These are phyloP conservation scores for Penicillium coffeae DNA, from an alignment of 495 filamentous ascomycete species.

Conservation along the genomic window DNA sequence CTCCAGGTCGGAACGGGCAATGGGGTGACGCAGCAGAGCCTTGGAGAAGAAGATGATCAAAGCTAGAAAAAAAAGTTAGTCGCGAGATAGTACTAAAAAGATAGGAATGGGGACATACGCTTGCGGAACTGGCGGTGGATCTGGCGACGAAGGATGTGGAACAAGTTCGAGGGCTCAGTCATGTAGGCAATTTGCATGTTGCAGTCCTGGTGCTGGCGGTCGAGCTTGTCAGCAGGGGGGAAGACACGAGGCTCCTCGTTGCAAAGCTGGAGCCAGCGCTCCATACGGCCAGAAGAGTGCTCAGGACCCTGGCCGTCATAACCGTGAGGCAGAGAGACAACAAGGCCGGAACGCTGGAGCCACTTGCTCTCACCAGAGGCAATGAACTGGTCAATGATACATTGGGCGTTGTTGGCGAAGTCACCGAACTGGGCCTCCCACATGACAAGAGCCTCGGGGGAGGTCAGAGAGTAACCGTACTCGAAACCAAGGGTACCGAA, in stretches of 20 bases:
- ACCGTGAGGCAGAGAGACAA: constrained; percentile 92
- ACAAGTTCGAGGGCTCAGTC: constrained; percentile 88
- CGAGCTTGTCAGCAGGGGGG: constrained; percentile 79
- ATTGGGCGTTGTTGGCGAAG: constrained; percentile 98
- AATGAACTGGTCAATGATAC: constrained; percentile 98
- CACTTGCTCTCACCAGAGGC: constrained; percentile 97
- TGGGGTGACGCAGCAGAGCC: constrained; percentile 83
- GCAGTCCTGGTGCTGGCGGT: constrained; percentile 98
- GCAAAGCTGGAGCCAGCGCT: constrained; percentile 94
- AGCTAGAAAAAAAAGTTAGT: constrained; percentile 53
- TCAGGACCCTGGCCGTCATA: constrained; percentile 98
- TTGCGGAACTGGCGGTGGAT: constrained; percentile 99
- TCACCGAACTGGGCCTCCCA: constrained; percentile 99
- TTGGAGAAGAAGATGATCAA: constrained; percentile 98
- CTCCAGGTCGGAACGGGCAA: constrained; percentile 83
- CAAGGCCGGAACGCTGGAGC: constrained; percentile 93
- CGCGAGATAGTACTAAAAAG: too few species aligned
- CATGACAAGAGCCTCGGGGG: constrained; percentile 93
- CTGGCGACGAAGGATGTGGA: constrained; percentile 94
- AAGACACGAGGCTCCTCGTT: constrained; percentile 96
- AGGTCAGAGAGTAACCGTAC: constrained; percentile 96
- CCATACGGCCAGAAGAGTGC: constrained; percentile 96
- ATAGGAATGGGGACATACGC: constrained; percentile 69
- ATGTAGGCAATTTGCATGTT: constrained; percentile 98
- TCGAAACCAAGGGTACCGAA: constrained; percentile 92